Evolutionary conservation across 495 filamentous ascomycete species (phyloP).

Genomic region (Bathelium albidoporum): DNA sequence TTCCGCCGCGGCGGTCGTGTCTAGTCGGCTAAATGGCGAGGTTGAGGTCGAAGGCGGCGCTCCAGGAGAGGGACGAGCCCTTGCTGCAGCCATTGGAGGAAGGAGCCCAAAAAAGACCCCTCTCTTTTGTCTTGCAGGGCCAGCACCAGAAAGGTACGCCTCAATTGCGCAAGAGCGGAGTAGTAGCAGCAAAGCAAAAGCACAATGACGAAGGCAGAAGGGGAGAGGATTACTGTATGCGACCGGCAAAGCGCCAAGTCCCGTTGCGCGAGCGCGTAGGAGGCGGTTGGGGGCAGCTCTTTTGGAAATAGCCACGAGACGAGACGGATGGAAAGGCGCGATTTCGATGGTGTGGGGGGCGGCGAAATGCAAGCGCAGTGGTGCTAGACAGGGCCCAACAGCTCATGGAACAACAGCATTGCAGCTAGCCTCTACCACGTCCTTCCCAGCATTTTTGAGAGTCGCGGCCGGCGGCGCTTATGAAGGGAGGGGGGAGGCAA

Average conservation of each 20-base stretch:
- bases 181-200: background rate
- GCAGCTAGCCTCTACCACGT: slow-evolving; percentile 1
- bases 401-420: slow-evolving; percentile 1
- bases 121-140: background rate
- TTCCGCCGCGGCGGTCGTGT: background rate
- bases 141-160: background rate
- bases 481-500: background rate
- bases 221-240: background rate
- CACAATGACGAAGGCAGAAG: no score
- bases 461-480: background rate
- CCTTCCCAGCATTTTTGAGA: background rate
- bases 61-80: background rate
- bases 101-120: background rate
- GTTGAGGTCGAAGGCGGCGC: background rate
- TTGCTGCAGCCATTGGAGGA: background rate
- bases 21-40: slow-evolving; percentile 1
- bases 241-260: background rate
- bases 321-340: background rate
- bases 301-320: background rate
- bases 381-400: background rate
- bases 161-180: background rate
- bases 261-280: background rate
- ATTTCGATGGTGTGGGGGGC: no score
- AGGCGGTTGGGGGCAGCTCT: background rate
- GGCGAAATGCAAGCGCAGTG: background rate